Conservation (phyloP, 225 moss, liverwort and hornwort genomes). For the Lunularia cruciata region DNA sequence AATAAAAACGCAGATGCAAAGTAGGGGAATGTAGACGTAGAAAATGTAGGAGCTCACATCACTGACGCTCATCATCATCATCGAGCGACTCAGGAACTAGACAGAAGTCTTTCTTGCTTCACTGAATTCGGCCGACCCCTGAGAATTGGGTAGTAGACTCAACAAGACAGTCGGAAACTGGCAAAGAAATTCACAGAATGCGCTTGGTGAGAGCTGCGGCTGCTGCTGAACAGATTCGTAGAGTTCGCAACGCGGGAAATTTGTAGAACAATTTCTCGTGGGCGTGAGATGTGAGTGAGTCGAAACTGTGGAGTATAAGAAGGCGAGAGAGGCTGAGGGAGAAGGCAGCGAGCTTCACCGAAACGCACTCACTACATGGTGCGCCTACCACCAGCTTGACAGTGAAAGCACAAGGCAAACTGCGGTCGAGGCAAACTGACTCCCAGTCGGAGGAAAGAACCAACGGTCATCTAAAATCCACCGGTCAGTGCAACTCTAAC, state of each 20-base stretch:
- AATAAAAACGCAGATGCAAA: constrained; percentile 31
- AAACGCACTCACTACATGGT: not conserved
- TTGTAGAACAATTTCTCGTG: no score
- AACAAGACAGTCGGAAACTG: not conserved
- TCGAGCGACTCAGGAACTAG: not conserved
- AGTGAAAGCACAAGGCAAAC: not conserved
- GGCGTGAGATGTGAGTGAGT: not conserved
- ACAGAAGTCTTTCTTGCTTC: not conserved
- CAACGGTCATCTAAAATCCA: constrained; percentile 21
- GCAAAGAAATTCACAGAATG: not conserved
- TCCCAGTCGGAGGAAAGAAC: not conserved
- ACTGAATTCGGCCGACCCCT: not conserved
- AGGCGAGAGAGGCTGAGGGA: not conserved
- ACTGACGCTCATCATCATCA: constrained; percentile 50
- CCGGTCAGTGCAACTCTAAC: not conserved
- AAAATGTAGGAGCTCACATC: constrained; percentile 40
- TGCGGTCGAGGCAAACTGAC: not conserved
- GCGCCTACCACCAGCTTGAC: not conserved
- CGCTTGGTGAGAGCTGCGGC: not conserved
- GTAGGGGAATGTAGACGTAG: constrained; percentile 30
- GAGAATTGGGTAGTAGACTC: not conserved
- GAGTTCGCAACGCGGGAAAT: not conserved
- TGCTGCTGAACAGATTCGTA: not conserved
- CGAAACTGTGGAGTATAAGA: not conserved
- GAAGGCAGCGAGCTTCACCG: not conserved